These are phyloP conservation scores for Solanum boliviense DNA, from an alignment of 257 asterid species.

Conservation along the genomic window DNA sequence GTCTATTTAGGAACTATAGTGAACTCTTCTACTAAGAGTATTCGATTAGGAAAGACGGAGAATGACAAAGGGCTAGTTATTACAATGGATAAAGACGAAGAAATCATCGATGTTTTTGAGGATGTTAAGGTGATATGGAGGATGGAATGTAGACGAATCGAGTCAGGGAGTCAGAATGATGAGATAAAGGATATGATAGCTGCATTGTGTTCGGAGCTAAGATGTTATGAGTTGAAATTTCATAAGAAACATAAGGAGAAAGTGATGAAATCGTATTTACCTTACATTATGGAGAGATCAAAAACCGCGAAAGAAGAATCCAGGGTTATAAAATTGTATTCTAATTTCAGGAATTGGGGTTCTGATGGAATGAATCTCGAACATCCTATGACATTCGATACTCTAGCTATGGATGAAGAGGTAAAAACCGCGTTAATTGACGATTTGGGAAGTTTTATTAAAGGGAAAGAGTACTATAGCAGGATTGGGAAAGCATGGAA, in stretches of 20 bases:
- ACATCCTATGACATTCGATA: slow-evolving; percentile 53
- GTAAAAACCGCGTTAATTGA: slow-evolving; percentile 20
- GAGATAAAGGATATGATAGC: background rate
- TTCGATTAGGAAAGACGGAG: slow-evolving; percentile 19
- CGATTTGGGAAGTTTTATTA: slow-evolving; percentile 39
- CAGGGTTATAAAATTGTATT: slow-evolving; percentile 19
- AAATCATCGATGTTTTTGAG: slow-evolving; percentile 16
- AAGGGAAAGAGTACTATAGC: slow-evolving; percentile 45
- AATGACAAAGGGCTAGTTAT: slow-evolving; percentile 28
- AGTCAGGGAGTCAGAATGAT: background rate
- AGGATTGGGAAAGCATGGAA: slow-evolving; percentile 74
- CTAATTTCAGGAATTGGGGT: slow-evolving; percentile 18
- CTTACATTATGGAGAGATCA: slow-evolving; percentile 33
- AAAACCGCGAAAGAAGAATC: slow-evolving; percentile 10
- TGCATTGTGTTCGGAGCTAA: background rate
- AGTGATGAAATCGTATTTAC: slow-evolving; percentile 32
- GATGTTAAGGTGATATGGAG: slow-evolving; percentile 31
- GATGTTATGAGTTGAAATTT: slow-evolving; percentile 19
- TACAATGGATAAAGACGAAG: slow-evolving; percentile 18
- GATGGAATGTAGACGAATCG: background rate
- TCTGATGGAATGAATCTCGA: slow-evolving; percentile 32
- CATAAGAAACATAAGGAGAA: slow-evolving; percentile 15
- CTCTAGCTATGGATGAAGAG: slow-evolving; percentile 43
- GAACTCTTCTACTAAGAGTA: slow-evolving; percentile 16
- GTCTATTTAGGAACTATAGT: slow-evolving; percentile 14